A percentile compares a stretch with the other conserved stretches of the same genome.
Evolutionary conservation across 345 rosid genomes (phyloP).

Genomic region (Murraya koenigii): DNA sequence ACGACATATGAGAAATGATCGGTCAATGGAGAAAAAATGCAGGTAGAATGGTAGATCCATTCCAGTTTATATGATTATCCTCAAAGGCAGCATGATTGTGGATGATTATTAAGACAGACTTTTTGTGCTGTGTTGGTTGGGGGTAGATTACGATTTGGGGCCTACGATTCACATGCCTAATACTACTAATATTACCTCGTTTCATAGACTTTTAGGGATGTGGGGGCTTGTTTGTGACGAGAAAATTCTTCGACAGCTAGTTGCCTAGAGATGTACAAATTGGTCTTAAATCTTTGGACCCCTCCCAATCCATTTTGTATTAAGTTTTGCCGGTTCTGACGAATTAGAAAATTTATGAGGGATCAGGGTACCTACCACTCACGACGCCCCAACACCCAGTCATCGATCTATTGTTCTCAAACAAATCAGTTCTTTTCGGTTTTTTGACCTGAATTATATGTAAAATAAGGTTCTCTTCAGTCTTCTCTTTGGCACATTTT

Average conservation of each 20-base stretch:
- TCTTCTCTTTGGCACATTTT: not conserved
- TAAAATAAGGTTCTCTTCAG: not conserved
- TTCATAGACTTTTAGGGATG: conserved; percentile 7
- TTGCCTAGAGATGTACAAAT: not conserved
- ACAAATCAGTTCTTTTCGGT: not conserved
- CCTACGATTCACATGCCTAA: conserved; percentile 24
- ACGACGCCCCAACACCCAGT: too few species aligned
- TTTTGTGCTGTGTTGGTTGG: not conserved
- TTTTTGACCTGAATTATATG: not conserved
- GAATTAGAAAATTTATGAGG: not conserved
- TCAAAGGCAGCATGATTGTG: not conserved
- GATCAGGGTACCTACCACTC: not conserved
- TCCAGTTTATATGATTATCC: not conserved
- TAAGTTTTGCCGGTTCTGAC: not conserved
- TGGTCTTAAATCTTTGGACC: not conserved
- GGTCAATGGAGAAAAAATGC: not conserved
- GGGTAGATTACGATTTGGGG: conserved; percentile 11
- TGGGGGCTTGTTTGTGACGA: conserved; percentile 21
- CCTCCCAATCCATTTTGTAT: not conserved
- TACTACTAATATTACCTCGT: not conserved
- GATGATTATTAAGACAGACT: conserved; percentile 1
- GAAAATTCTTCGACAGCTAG: conserved; percentile 13
- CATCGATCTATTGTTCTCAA: not conserved
- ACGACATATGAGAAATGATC: not conserved
- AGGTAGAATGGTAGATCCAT: not conserved